phyloP scores from a whole-genome alignment of 2,329 filamentous ascomycete species.

The Phoma sp. region DNA sequence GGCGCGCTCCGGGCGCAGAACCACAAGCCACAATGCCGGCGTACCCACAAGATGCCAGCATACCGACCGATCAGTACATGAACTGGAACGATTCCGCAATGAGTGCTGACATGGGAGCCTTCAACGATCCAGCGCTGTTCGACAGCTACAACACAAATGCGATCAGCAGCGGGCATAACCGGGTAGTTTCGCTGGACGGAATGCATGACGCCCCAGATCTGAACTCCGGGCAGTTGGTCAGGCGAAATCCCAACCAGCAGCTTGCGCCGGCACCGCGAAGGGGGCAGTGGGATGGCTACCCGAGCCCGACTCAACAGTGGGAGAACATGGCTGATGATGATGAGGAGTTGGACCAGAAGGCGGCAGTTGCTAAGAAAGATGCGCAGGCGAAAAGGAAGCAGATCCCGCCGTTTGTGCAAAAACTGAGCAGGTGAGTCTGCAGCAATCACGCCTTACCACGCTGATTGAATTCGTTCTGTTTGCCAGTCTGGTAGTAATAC shows the following conservation, averaged over 20 bases:
- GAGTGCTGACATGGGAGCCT: constrained; percentile 35
- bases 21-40: constrained; percentile 64
- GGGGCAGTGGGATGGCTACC: constrained; percentile 50
- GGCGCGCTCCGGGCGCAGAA: constrained; percentile 73
- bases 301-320: constrained; percentile 53
- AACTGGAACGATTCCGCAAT: constrained; percentile 42
- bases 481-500: neutral
- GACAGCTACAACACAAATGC: constrained; percentile 36
- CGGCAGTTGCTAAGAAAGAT: constrained; percentile 82
- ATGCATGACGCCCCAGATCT: constrained; percentile 33
- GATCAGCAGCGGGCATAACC: constrained; percentile 30
- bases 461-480: neutral
- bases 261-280: constrained; percentile 47
- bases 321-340: constrained; percentile 71
- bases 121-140: constrained; percentile 47
- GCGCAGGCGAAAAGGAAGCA: constrained; percentile 90
- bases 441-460: constrained; percentile 4
- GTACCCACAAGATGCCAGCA: constrained; percentile 56
- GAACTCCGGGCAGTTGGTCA: constrained; percentile 53
- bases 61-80: constrained; percentile 44
- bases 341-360: constrained; percentile 79
- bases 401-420: constrained; percentile 97
- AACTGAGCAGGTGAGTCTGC: constrained; percentile 82
- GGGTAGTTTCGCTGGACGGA: constrained; percentile 43
- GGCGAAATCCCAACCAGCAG: constrained; percentile 56